Percentiles rank a stretch among this genome's conserved stretches.
Evolutionary conservation across 2,329 filamentous ascomycete species (phyloP).

Genomic region (Curvularia hawaiiensis): DNA sequence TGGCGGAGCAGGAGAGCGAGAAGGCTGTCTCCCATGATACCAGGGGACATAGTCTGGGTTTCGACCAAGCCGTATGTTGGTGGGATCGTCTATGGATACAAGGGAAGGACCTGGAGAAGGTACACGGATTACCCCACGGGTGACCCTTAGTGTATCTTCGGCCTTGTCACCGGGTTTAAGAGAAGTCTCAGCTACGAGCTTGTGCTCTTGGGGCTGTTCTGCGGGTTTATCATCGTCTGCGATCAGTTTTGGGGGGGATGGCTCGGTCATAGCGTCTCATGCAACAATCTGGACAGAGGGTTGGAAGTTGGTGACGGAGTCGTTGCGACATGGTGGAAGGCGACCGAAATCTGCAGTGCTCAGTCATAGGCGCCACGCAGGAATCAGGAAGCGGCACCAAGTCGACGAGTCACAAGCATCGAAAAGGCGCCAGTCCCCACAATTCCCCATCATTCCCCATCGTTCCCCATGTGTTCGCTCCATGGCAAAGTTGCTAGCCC

Average conservation of each 20-base stretch:
- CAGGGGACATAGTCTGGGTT: conserved; percentile 25
- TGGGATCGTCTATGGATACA: conserved; percentile 43
- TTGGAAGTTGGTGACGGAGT: conserved; percentile 15
- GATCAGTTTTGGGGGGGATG: conserved; percentile 20
- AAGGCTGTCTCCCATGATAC: conserved; percentile 26
- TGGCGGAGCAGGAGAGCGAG: conserved; percentile 30
- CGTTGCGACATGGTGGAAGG: conserved; percentile 18
- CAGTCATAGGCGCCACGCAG: conserved; percentile 28
- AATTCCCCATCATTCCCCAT: conserved; percentile 6
- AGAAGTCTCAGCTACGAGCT: conserved; percentile 15
- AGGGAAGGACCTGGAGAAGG: conserved; percentile 42
- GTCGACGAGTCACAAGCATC: conserved; percentile 32
- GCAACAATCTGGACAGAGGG: conserved; percentile 12
- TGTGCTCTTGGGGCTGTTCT: conserved; percentile 13
- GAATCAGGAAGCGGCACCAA: conserved; percentile 29
- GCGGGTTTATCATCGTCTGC: conserved; percentile 30
- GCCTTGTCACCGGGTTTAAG: conserved; percentile 39
- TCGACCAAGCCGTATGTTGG: conserved; percentile 35
- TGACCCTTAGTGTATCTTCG: conserved; percentile 30
- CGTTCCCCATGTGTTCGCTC: background rate
- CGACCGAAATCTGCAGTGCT: conserved; percentile 12
- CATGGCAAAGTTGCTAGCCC: background rate
- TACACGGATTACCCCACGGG: conserved; percentile 38
- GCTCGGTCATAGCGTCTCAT: conserved; percentile 35
- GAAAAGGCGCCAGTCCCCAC: conserved; percentile 17